phyloP scores from a whole-genome alignment of 352 stramenopile species.

The Phytophthora colocasiae region DNA sequence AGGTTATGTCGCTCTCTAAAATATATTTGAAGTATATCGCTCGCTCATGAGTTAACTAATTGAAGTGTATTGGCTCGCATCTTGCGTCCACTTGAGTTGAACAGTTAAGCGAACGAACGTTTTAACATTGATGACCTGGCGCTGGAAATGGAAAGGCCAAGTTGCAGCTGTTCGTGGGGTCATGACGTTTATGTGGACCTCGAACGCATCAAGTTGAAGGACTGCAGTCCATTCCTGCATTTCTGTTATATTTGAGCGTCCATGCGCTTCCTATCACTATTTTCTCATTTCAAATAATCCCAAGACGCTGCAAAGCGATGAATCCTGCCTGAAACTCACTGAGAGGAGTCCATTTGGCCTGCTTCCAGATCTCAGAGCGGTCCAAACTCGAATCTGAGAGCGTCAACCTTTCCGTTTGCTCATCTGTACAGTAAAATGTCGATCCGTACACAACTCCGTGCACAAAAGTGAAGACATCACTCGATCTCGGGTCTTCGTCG shows the following conservation, averaged over 20 bases:
- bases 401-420: too few species aligned
- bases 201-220: too few species aligned
- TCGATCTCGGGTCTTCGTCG: not conserved
- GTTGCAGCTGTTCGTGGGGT: too few species aligned
- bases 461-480: conserved; percentile 4
- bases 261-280: too few species aligned
- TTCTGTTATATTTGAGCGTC: too few species aligned
- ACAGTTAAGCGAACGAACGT: not conserved
- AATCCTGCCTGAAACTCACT: conserved; percentile 10
- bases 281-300: not conserved
- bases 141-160: too few species aligned
- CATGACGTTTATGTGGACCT: not conserved
- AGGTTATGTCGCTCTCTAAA: not conserved
- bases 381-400: too few species aligned
- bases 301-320: not conserved
- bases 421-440: not conserved
- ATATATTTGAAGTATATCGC: too few species aligned
- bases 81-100: too few species aligned
- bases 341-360: conserved; percentile 6
- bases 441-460: conserved; percentile 16
- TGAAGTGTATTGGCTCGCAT: too few species aligned
- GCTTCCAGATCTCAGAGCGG: conserved; percentile 10
- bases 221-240: too few species aligned
- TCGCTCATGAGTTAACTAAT: not conserved
- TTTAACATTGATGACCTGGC: not conserved